Conservation (phyloP, 2,329 filamentous ascomycete species). For the Fusarium aywerte region DNA sequence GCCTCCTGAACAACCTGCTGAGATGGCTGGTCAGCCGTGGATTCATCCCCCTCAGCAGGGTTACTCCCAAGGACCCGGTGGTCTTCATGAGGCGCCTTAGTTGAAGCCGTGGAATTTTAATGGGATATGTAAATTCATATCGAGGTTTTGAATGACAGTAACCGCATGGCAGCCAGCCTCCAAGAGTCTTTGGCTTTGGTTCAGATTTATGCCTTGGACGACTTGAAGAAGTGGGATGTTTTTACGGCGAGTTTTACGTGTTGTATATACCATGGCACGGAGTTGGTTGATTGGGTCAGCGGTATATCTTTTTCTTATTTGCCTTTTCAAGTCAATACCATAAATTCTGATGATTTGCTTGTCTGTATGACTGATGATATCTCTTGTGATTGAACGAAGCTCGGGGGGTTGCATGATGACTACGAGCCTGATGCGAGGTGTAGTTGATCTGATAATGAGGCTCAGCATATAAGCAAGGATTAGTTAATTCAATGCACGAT, state of each 20-base stretch:
- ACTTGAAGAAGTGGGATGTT: no score
- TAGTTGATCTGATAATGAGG: neutral
- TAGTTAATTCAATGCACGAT: neutral
- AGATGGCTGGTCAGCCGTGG: constrained; percentile 28
- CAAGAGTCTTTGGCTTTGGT: no score
- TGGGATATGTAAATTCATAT: no score
- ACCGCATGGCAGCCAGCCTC: no score
- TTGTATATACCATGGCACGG: constrained; percentile 9
- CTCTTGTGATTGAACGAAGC: no score
- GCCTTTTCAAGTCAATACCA: neutral
- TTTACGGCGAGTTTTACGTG: neutral
- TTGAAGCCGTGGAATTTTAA: no score
- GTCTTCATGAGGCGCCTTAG: constrained; percentile 33
- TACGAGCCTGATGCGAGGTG: neutral
- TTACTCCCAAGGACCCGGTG: constrained; percentile 18
- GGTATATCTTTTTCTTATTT: neutral
- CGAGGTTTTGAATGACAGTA: no score
- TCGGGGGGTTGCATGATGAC: no score
- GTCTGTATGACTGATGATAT: no score
- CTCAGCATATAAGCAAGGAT: neutral
- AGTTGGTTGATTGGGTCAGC: constrained; percentile 27
- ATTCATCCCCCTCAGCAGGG: constrained; percentile 12
- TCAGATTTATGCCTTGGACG: no score
- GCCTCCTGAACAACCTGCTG: constrained; percentile 13
- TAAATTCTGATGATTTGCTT: neutral